Evolutionary conservation across 208 protist species (phyloP).

Genomic region (Blastocrithidia nonstop): DNA sequence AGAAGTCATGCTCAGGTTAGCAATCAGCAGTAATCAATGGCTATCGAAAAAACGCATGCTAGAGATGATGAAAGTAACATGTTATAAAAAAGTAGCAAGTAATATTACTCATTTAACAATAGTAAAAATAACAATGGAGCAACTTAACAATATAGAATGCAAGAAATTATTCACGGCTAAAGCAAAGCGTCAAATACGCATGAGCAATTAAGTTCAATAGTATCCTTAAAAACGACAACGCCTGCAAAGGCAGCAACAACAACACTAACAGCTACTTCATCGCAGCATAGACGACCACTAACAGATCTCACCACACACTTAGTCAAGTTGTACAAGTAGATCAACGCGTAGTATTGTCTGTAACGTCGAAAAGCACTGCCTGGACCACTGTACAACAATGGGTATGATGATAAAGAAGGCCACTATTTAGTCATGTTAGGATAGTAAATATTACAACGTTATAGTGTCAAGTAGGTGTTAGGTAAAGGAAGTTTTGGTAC

Average conservation of each 20-base stretch:
- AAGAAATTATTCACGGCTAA: too few relatives aligned
- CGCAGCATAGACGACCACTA: slow-evolving; percentile 12
- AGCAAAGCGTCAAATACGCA: too few relatives aligned
- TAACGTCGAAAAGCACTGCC: slow-evolving; percentile 39
- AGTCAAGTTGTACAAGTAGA: slow-evolving; percentile 42
- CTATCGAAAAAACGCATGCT: too few relatives aligned
- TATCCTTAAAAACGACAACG: slow-evolving; percentile 1
- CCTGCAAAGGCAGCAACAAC: slow-evolving; percentile 3
- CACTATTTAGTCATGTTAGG: slow-evolving; percentile 76
- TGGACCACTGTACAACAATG: slow-evolving; percentile 70
- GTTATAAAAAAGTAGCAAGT: too few relatives aligned
- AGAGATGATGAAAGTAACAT: too few relatives aligned
- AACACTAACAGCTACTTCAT: not conserved
- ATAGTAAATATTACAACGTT: slow-evolving; percentile 73
- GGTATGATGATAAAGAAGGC: slow-evolving; percentile 78
- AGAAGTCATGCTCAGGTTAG: too few relatives aligned
- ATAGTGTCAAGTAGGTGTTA: slow-evolving; percentile 71
- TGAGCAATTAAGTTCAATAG: too few relatives aligned
- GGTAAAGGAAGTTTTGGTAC: slow-evolving; percentile 86
- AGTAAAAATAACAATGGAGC: too few relatives aligned
- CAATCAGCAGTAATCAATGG: too few relatives aligned
- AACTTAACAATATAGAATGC: too few relatives aligned
- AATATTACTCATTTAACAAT: too few relatives aligned
- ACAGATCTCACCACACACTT: slow-evolving; percentile 37
- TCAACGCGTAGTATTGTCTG: slow-evolving; percentile 57